Evolutionary conservation across 1,139 yeast species (phyloP), one percentile per base, ranked within the genome.

Genomic region (Geotrichum reessii): DNA sequence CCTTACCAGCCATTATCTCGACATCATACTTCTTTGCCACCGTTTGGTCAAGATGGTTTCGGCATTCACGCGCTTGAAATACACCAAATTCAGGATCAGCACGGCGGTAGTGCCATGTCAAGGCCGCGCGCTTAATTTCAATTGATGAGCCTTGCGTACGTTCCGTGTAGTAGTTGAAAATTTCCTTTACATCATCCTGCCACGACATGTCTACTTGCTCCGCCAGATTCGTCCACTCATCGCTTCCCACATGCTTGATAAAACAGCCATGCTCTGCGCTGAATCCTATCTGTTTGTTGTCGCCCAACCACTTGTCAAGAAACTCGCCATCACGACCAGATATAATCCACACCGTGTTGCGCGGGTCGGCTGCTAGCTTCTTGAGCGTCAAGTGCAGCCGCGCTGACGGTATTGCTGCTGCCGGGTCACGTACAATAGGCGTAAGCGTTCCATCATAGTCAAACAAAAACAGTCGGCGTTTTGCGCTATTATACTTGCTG

Each of bases 241-340:
- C 69, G 8, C 69, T 63, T 4, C 84, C 84, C 14, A 86, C 80
- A 63, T 82, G 86, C 68, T 87, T 87, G 81, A 93, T 81, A 68
- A 93, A 95, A 69, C 98, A 92, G 11, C 99, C 99, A 72, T 95
- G 99, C 71, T 95, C 99, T 0, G 99, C 98, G 61, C 95, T 85
- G 60, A 95, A 78, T 1, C 97, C 97, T 47, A 93, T 76, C 19
- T 78, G 53, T 74, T 63, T 81, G 79, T 53, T 81, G 68, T 21
- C 61, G 19, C 97, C 97, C 64, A 92, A 77, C 95, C 97, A 92
- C 73, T 85, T 84, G 65, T 87, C 95, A 66, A 95, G 79, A 71
- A 95, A 95, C 53, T 78, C 83, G 73, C 88, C 96, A 71, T 95
- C 99, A 65, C 99, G 84, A 5, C 99, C 99, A 50, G 96, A 87